Percentiles rank a stretch among this genome's conserved stretches.
phyloP scores from a whole-genome alignment of 169 alveolate species.

The Cryptosporidium xiaoi region DNA sequence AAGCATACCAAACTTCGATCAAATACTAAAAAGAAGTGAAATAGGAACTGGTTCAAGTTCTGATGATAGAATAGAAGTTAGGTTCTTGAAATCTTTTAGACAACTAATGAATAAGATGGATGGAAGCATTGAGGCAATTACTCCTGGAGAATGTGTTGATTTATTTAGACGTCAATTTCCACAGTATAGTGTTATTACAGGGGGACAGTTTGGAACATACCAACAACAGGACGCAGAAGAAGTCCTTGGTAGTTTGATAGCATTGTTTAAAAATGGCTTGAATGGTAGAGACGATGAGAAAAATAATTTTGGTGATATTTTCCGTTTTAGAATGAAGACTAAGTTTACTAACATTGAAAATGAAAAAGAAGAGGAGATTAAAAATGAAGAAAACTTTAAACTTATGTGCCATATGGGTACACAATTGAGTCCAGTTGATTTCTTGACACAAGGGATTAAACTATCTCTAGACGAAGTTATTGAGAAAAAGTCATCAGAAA shows the following conservation, averaged over 20 bases:
- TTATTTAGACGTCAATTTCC: conserved; percentile 64
- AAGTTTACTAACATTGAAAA: conserved; percentile 79
- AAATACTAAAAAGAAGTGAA: conserved; percentile 41
- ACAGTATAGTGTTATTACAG: conserved; percentile 42
- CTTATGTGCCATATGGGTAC: conserved; percentile 90
- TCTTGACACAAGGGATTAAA: conserved; percentile 90
- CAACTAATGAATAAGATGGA: conserved; percentile 82
- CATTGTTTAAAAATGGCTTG: conserved; percentile 72
- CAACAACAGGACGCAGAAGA: conserved; percentile 82
- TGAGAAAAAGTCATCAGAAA: conserved; percentile 84
- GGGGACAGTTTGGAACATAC: conserved; percentile 67
- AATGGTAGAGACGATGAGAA: conserved; percentile 58
- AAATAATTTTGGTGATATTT: conserved; percentile 81
- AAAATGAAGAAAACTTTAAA: conserved; percentile 79
- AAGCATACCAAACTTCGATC: conserved; percentile 47
- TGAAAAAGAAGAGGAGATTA: conserved; percentile 80
- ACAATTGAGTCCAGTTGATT: conserved; percentile 87
- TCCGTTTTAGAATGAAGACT: conserved; percentile 81
- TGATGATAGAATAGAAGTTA: conserved; percentile 55
- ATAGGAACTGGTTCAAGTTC: conserved; percentile 1
- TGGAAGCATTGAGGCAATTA: conserved; percentile 55
- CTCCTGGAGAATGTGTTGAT: conserved; percentile 43
- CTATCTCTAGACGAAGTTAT: conserved; percentile 89
- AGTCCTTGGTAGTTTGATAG: conserved; percentile 83
- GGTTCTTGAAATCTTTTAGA: conserved; percentile 80